A percentile compares a stretch with the other conserved stretches of the same genome.
Evolutionary conservation across 768 basidiomycete species (phyloP).

Genomic region (Lentinus brumalis): DNA sequence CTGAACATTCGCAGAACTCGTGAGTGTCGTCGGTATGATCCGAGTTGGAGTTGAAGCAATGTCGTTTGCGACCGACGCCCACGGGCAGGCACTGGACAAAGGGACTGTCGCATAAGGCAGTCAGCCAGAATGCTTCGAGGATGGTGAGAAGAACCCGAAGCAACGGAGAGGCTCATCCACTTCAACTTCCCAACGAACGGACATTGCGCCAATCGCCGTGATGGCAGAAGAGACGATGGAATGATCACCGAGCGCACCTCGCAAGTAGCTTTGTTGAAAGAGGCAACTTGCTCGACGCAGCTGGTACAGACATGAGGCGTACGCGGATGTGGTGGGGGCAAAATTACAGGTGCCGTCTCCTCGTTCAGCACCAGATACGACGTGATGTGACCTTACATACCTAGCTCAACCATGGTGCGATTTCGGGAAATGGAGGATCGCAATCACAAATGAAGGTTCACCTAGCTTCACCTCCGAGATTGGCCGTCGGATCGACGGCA

Average conservation of each 20-base stretch:
- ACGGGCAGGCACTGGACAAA: constrained; percentile 1
- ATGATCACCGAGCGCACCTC: too few relatives aligned
- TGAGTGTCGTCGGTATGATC: constrained; percentile 7
- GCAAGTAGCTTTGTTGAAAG: not conserved
- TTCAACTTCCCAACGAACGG: not conserved
- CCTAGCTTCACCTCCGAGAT: not conserved
- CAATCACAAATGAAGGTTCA: too few relatives aligned
- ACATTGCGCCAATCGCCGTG: constrained; percentile 15
- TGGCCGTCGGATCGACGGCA: not conserved
- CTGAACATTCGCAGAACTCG: not conserved
- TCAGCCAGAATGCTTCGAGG: not conserved
- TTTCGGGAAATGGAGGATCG: too few relatives aligned
- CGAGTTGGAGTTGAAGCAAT: constrained; percentile 7
- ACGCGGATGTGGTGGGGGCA: not conserved
- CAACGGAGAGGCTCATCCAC: constrained; percentile 1
- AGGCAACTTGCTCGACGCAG: too few relatives aligned
- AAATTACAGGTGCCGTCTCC: not conserved
- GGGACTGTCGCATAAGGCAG: constrained; percentile 4
- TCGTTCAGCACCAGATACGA: too few relatives aligned
- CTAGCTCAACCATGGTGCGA: too few relatives aligned
- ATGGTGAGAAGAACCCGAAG: not conserved
- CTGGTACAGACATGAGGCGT: too few relatives aligned
- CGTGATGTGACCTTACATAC: too few relatives aligned
- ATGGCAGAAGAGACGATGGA: not conserved
- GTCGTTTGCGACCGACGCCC: not conserved